A percentile compares a stretch with the other conserved stretches of the same genome.
Evolutionary conservation across 1,284 basidiomycete species (phyloP).

Genomic region (Exsudoporus floridanus): DNA sequence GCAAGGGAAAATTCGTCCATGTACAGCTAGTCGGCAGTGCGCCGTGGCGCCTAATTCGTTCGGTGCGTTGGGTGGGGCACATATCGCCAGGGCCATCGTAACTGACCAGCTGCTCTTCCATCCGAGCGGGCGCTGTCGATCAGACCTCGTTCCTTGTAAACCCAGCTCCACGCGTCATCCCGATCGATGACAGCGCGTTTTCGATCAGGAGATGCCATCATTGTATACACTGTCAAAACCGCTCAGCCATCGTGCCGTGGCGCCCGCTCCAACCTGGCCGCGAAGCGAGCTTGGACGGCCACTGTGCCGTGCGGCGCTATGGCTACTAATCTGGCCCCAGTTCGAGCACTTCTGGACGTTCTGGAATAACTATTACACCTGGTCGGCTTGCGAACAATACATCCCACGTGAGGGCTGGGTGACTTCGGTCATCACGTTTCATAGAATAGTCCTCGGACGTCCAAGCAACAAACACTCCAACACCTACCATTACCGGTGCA

Average conservation of each 20-base stretch:
- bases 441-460: constrained; percentile 34
- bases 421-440: constrained; percentile 13
- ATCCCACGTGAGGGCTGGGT: constrained; percentile 26
- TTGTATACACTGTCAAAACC: constrained; percentile 6
- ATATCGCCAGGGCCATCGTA: neutral
- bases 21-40: constrained; percentile 8
- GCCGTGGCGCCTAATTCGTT: neutral
- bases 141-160: constrained; percentile 13
- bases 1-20: neutral
- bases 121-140: constrained; percentile 6
- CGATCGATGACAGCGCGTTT: constrained; percentile 27
- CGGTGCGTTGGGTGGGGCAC: neutral
- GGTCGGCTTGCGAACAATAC: neutral
- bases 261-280: neutral
- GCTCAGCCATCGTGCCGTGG: neutral
- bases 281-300: neutral
- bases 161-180: constrained; percentile 18
- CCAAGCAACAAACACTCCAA: constrained; percentile 4
- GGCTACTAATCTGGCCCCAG: constrained; percentile 1
- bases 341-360: constrained; percentile 18
- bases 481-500: constrained; percentile 20
- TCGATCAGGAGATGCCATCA: constrained; percentile 30
- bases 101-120: too few relatives aligned
- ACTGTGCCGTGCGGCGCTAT: too few relatives aligned
- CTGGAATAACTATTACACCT: constrained; percentile 18